A percentile compares a stretch with the other conserved stretches of the same genome.
Conservation (phyloP, 768 basidiomycete species). For the Mrakia frigida region DNA sequence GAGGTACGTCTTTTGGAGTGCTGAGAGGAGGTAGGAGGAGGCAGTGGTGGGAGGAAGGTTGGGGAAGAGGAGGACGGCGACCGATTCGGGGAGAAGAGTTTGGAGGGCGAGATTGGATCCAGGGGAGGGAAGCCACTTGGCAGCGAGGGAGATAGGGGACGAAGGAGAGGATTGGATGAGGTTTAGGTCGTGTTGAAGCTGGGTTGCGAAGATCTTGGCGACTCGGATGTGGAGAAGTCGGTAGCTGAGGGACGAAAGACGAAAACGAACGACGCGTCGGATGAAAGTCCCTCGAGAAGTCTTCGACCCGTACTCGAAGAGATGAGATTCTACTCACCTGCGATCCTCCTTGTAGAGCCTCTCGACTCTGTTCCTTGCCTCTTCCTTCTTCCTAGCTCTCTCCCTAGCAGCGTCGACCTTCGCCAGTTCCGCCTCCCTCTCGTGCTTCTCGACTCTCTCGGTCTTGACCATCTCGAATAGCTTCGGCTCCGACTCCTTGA, state of each 20-base stretch:
- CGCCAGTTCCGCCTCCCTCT: not conserved
- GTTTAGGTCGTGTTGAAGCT: not conserved
- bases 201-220: not conserved
- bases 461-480: not conserved
- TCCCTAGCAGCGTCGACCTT: not conserved
- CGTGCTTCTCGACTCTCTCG: not conserved
- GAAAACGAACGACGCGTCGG: not conserved
- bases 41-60: not conserved
- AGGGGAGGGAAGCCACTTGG: not conserved
- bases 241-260: not conserved
- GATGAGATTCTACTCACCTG: not conserved
- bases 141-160: not conserved
- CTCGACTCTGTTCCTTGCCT: not conserved
- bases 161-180: not conserved
- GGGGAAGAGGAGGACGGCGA: not conserved
- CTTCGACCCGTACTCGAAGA: not conserved
- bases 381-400: not conserved
- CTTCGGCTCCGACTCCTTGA: constrained; percentile 5
- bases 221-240: not conserved
- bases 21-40: not conserved
- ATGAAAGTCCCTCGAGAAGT: too few species aligned
- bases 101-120: not conserved
- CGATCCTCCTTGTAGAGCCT: not conserved
- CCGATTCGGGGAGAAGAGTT: not conserved
- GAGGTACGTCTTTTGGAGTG: not conserved